Evolutionary conservation across 371 early-diverging fungal species (phyloP), one percentile per base, ranked within the genome.

Genomic region (Sporodiniella umbellata): DNA sequence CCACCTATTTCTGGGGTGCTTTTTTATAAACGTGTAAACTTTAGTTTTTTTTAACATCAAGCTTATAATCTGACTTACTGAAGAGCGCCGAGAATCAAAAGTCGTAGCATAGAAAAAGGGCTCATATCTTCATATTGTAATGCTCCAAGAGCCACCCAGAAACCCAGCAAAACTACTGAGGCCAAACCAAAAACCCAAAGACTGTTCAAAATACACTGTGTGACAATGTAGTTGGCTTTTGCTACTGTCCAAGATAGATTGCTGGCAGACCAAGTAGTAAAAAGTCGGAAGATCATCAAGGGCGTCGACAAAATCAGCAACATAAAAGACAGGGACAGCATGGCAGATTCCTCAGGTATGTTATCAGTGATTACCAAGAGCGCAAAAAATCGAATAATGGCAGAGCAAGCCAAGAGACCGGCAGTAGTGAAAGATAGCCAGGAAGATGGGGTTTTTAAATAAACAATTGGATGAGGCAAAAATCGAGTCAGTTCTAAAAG

Each of bases 1-100:
- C 56, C 58, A 25, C 59, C 64, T 38, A 75, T 70, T 23, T 56
- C 53, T 15, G 76, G 76, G 1, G 76, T 55, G 56, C 75, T 74
- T 49, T 17, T 8, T 25, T 28, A 26, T 37, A 38, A 10, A 25
- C 8, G 12, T 17, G 14, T 37, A 26, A 17, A 21, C 8, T 24
- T 11, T 21, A 2, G 4, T 25, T 24, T 23, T 43, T 25, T 8
- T 23, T 28, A n/a, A n/a, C n/a, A n/a, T n/a, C n/a, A n/a, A n/a
- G n/a, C n/a, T n/a, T n/a, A n/a, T n/a, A n/a, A n/a, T n/a, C n/a
- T n/a, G n/a, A 61, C 69, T 69, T 64, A 74, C 75, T 72, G 72
- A 15, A 75, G 49, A n/a, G 72, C 76, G 42, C 70, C 76, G 8
- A 75, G 48, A 4, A 60, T 38, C 15, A 75, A 50, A 21, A 63